Evolutionary conservation across 2,329 filamentous ascomycete genomes (phyloP).

Genomic region (Byssoonygena ceratinophila): DNA sequence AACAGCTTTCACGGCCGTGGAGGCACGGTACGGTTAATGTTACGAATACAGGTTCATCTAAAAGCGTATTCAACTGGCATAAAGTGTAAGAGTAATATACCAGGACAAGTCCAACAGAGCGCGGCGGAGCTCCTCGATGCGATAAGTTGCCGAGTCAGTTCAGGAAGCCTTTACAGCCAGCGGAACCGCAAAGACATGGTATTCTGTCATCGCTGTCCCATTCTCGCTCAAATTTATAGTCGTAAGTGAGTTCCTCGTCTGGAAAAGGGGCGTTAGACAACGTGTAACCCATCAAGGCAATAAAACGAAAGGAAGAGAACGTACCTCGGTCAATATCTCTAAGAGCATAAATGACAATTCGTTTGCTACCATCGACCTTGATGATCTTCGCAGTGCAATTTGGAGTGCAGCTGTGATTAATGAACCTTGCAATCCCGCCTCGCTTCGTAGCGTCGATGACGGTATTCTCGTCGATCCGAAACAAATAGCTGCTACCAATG

Average conservation of each 20-base stretch:
- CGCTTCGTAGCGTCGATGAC: slow-evolving; percentile 98
- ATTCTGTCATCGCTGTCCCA: slow-evolving; percentile 90
- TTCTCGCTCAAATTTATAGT: slow-evolving; percentile 99
- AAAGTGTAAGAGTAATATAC: background rate
- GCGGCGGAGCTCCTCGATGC: too few species aligned
- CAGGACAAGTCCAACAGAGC: too few species aligned
- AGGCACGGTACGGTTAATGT: background rate
- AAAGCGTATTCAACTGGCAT: background rate
- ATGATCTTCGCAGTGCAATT: slow-evolving; percentile 99
- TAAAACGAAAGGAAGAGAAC: slow-evolving; percentile 31
- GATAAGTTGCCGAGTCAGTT: slow-evolving; percentile 47
- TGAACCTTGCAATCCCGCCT: slow-evolving; percentile 94
- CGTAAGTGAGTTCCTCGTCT: slow-evolving; percentile 99
- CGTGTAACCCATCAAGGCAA: background rate
- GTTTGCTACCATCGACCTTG: slow-evolving; percentile 93
- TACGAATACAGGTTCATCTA: background rate
- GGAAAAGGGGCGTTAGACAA: slow-evolving; percentile 24
- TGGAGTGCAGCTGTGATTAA: slow-evolving; percentile 94
- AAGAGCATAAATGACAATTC: slow-evolving; percentile 97
- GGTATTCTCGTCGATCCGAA: slow-evolving; percentile 94
- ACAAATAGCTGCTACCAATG: slow-evolving; percentile 93
- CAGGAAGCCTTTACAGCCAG: slow-evolving; percentile 96
- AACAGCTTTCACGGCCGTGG: background rate
- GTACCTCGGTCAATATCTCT: slow-evolving; percentile 90
- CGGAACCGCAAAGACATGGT: slow-evolving; percentile 89